Base-by-base conservation (phyloP, 2,329 filamentous ascomycete genomes). In the Samsoniella hepiali region DNA sequence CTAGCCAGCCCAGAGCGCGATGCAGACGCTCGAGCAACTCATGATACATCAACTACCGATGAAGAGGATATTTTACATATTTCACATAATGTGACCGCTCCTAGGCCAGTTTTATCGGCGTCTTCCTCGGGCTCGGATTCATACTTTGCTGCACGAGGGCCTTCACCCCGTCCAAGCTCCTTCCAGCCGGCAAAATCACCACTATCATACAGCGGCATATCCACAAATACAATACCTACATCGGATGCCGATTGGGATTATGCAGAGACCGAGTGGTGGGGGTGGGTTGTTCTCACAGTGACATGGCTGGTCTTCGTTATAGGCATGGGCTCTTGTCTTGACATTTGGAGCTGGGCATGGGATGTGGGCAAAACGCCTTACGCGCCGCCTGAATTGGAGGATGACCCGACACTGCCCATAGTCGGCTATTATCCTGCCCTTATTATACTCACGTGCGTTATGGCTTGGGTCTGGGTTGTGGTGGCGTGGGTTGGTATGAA, bases 401-500 rank as follows among this genome's bases (percentile, higher is more conserved):
- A 98, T 75, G 95, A 99, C 76, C 89, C 91, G 7, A 98, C 94
- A 2, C 77, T 99, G 70, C 95, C 95, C 3, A 97, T 99, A 71
- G 91, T 96, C 11, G 95, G 96, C 10, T 99, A 99, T 76, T 99
- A 99, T 77, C 95, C 95, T 31, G 92, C 93, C 11, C 79, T 99
- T 71, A 91, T 98, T 67, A 95, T 98, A 64, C 80, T 98, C 68
- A 97, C 94, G 3, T 89, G 88, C 55, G 91, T 99, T 34, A 97
- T 99, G 91, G 93, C 93, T 22, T 99, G 95, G 95, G 92, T 98
- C 6, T 99, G 95, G 95, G 95, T 98, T 22, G 87, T 97, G 13
- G 88, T 96, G 64, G 95, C 96, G 11, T 99, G 95, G 95, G 89
- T 98, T 56, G 95, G 95, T 31, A 98, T 99, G 94, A 99, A 99